A percentile compares a stretch with the other conserved stretches of the same genome.
Conservation (phyloP, 2,329 filamentous ascomycete genomes). For the Pyrenophora seminiperda region DNA sequence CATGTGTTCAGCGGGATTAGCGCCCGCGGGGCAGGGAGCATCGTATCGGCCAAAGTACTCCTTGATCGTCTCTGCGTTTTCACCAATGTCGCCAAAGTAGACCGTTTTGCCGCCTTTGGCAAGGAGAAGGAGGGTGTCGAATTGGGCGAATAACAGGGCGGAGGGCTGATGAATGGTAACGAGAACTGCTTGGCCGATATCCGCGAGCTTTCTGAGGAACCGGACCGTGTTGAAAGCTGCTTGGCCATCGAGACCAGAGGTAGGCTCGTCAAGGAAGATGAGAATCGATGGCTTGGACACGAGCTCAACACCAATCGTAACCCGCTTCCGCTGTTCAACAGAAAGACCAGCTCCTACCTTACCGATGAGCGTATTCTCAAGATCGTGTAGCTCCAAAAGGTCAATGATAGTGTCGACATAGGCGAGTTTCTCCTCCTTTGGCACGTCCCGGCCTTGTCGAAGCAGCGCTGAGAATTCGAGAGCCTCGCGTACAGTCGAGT, state of each 20-base stretch:
- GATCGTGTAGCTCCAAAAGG: constrained; percentile 32
- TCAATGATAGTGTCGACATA: constrained; percentile 39
- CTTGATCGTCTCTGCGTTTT: constrained; percentile 69
- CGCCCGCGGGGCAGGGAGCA: constrained; percentile 58
- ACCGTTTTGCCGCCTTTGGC: constrained; percentile 77
- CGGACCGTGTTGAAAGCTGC: constrained; percentile 73
- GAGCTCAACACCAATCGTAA: constrained; percentile 64
- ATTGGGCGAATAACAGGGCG: constrained; percentile 78
- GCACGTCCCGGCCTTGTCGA: constrained; percentile 29
- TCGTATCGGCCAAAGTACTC: constrained; percentile 56
- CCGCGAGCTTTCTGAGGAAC: constrained; percentile 72
- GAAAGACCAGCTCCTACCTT: constrained; percentile 34
- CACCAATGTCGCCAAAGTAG: constrained; percentile 80
- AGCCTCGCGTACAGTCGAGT: constrained; percentile 37
- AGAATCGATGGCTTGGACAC: constrained; percentile 66
- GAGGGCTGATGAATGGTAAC: constrained; percentile 89
- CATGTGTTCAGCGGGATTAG: constrained; percentile 73
- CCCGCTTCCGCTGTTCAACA: constrained; percentile 64
- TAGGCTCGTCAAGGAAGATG: constrained; percentile 77
- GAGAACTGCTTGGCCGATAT: constrained; percentile 80
- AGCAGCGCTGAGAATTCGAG: constrained; percentile 40
- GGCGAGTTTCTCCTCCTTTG: constrained; percentile 30
- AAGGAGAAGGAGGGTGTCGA: constrained; percentile 76
- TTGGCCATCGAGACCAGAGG: constrained; percentile 72
- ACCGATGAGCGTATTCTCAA: constrained; percentile 36